Base-by-base conservation (phyloP, 768 basidiomycete species). In the Lactifluus pinguis region DNA sequence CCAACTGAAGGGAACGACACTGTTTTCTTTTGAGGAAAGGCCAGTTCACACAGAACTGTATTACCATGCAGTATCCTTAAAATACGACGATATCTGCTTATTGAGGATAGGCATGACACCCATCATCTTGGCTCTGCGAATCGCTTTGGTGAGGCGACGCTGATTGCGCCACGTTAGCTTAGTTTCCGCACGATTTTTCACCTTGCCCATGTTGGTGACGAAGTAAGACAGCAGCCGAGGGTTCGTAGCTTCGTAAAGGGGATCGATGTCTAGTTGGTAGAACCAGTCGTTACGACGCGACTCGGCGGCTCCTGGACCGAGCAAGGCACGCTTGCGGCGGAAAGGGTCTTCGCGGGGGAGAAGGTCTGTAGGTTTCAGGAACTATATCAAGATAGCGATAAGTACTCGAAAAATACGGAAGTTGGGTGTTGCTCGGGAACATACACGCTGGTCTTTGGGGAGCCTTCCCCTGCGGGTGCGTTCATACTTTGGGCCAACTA, bases 71-170 rank as follows among this genome's bases (percentile, higher is more conserved):
- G 17, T 14, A 29, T 49, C 51, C 57, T 32, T 49, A 53, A 6
- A 48, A 36, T 57, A 62, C 21, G 17, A 42, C 25, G 57, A 3
- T 42, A 49, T 47, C 11, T 58, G 47, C 14, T 58, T 65, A 52
- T 45, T 56, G 49, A 66, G 56, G 39, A 75, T 65, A 4, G 92
- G 88, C 55, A 95, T 82, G 59, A 92, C 70, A 44, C 95, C 95
- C 89, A 95, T 94, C 80, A 86, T 86, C 74, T 87, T 90, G 60
- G 95, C 89, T 61, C 95, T 77, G 49, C 89, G 84, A 60, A 97
- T 86, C 48, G 93, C 89, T 73, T 92, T 92, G 61, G 83, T 88
- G 4, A 97, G 66, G 62, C 78, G 78, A 48, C 91, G 80, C 71
- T 97, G 95, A 57, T 76, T 87, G 74, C 84, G 85, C 72, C 83